These are phyloP conservation scores for Colletotrichum sp. DNA, from an alignment of 2,329 filamentous ascomycete species.

Conservation along the genomic window DNA sequence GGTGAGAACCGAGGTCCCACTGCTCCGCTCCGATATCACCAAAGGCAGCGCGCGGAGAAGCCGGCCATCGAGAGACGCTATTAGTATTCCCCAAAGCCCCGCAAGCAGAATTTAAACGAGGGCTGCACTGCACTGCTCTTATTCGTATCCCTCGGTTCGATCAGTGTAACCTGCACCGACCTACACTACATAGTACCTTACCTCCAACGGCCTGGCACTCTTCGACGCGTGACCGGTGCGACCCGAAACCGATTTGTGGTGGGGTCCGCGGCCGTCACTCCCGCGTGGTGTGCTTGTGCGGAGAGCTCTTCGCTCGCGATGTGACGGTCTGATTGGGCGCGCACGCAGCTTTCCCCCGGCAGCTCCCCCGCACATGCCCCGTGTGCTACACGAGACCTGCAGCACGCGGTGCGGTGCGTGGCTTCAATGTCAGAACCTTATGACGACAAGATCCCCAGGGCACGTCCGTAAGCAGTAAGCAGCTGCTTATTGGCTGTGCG, in stretches of 20 bases:
- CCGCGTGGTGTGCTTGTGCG: not conserved
- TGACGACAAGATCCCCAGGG: not conserved
- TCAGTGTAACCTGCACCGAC: not conserved
- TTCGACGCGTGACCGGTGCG: not conserved
- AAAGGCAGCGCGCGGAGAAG: not conserved
- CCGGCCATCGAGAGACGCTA: not conserved
- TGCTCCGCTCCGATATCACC: not conserved
- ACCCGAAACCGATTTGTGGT: slow-evolving; percentile 1
- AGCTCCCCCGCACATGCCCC: not conserved
- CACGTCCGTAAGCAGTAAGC: not conserved
- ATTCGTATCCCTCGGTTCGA: not conserved
- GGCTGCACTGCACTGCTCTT: not conserved
- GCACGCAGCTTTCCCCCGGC: not conserved
- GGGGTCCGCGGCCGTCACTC: not conserved
- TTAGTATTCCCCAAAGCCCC: not conserved
- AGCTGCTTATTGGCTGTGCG: not conserved
- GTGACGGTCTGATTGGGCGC: not conserved
- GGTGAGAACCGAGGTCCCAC: not conserved
- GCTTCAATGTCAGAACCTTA: slow-evolving; percentile 12
- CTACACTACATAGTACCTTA: not conserved
- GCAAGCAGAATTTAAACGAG: not conserved
- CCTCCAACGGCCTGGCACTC: not conserved
- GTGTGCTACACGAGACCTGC: slow-evolving; percentile 11
- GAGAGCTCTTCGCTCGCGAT: not conserved
- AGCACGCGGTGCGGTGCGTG: not conserved